Evolutionary conservation across 129 eudicot species (phyloP).

Genomic region (Tagetes erecta): DNA sequence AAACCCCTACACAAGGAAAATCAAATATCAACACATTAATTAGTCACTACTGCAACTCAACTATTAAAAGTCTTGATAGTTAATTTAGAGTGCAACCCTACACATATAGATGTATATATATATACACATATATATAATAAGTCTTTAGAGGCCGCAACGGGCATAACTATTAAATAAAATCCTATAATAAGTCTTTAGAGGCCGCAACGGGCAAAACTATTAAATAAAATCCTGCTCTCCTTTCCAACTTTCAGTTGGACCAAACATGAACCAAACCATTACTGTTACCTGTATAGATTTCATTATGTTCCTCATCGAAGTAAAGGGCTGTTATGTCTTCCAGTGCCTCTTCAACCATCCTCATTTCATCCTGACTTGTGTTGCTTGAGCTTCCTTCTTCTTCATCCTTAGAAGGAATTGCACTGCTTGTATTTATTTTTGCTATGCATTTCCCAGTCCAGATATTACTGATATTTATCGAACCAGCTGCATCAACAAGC

Average conservation of each 20-base stretch:
- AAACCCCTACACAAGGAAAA: background rate
- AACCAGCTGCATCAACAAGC: conserved; percentile 37
- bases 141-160: background rate
- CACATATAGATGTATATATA: background rate
- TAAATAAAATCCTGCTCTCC: background rate
- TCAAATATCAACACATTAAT: conserved; percentile 11
- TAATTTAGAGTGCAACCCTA: conserved; percentile 1
- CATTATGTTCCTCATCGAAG: conserved; percentile 50
- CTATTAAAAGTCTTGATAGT: background rate
- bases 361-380: conserved; percentile 28
- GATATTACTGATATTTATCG: conserved; percentile 35
- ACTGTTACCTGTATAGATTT: conserved; percentile 50
- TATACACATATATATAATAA: background rate
- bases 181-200: background rate
- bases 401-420: conserved; percentile 16
- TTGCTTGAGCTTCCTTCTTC: conserved; percentile 29
- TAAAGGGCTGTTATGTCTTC: conserved; percentile 52
- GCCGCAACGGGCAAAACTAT: background rate
- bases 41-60: conserved; percentile 14
- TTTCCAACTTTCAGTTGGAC: conserved; percentile 35
- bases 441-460: conserved; percentile 54
- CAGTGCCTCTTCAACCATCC: conserved; percentile 42
- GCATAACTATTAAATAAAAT: background rate
- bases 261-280: conserved; percentile 55
- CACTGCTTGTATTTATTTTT: conserved; percentile 39